A percentile compares a stretch with the other conserved stretches of the same genome.
Evolutionary conservation across 169 alveolate genomes (phyloP).

Genomic region (Fabrea salina): DNA sequence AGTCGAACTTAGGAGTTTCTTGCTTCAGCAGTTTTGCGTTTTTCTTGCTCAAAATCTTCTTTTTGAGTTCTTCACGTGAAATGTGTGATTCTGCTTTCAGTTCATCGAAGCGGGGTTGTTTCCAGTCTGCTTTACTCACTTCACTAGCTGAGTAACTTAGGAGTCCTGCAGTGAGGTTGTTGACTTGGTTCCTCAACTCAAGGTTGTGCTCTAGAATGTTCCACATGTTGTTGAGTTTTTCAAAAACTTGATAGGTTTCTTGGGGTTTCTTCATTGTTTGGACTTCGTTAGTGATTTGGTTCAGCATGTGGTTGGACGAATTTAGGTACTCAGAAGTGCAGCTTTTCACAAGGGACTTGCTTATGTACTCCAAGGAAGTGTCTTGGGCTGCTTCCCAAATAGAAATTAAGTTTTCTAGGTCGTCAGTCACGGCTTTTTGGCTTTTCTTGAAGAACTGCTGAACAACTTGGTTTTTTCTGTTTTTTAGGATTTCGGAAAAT

Average conservation of each 20-base stretch:
- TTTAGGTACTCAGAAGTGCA: not conserved
- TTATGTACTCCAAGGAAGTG: not conserved
- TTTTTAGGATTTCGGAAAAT: not conserved
- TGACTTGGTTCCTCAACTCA: not conserved
- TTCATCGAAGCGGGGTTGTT: not conserved
- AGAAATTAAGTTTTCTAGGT: not conserved
- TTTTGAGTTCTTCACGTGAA: not conserved
- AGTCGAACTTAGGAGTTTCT: not conserved
- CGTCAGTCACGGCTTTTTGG: not conserved
- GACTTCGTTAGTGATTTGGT: not conserved
- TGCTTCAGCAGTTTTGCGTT: not conserved
- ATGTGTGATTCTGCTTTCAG: not conserved
- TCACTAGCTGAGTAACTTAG: not conserved
- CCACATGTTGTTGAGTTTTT: not conserved
- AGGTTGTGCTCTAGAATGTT: not conserved
- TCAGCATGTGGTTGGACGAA: not conserved
- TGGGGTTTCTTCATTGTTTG: not conserved
- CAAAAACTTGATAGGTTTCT: not conserved
- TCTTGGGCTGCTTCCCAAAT: not conserved
- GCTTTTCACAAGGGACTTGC: not conserved
- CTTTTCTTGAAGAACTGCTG: not conserved
- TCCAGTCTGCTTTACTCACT: not conserved
- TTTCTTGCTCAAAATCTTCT: not conserved
- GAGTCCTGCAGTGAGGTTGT: not conserved
- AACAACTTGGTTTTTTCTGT: not conserved